A percentile compares a stretch with the other conserved stretches of the same genome.
Evolutionary conservation across 345 rosid species (phyloP).

Genomic region (Gossypium stocksii): DNA sequence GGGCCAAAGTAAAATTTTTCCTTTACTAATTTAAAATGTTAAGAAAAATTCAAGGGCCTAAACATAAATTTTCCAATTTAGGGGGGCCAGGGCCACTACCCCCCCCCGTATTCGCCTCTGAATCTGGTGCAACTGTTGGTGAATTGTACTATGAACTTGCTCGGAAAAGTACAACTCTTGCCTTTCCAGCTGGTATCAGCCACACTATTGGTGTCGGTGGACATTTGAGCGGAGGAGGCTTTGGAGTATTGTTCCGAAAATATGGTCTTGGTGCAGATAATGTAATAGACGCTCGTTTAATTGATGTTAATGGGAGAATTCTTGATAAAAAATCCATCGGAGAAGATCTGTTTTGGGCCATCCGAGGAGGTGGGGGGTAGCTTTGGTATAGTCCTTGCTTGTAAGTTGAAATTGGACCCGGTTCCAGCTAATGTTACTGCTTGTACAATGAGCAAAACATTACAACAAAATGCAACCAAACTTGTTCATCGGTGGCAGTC

Average conservation of each 20-base stretch:
- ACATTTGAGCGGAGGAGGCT: too few species aligned
- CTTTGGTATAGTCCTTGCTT: background rate
- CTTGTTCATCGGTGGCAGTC: background rate
- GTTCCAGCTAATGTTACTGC: background rate
- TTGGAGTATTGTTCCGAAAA: background rate
- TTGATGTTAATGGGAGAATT: background rate
- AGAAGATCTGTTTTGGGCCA: slow-evolving; percentile 8
- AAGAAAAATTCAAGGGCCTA: too few species aligned
- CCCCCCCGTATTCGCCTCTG: too few species aligned
- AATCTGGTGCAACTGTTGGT: too few species aligned
- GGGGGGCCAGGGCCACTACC: too few species aligned
- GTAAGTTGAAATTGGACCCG: background rate
- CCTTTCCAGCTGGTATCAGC: too few species aligned
- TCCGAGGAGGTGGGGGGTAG: background rate
- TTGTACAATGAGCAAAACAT: background rate
- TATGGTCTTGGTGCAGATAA: background rate
- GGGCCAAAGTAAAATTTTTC: too few species aligned
- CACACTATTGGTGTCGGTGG: too few species aligned
- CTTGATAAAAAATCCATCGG: background rate
- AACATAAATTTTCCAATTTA: too few species aligned
- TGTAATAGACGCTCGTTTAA: background rate
- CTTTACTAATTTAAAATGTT: too few species aligned
- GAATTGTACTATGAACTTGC: too few species aligned
- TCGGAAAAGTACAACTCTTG: too few species aligned
- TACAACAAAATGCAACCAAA: background rate